Conservation (phyloP, 2,329 filamentous ascomycete genomes). For the Ceratocystis cubensis region DNA sequence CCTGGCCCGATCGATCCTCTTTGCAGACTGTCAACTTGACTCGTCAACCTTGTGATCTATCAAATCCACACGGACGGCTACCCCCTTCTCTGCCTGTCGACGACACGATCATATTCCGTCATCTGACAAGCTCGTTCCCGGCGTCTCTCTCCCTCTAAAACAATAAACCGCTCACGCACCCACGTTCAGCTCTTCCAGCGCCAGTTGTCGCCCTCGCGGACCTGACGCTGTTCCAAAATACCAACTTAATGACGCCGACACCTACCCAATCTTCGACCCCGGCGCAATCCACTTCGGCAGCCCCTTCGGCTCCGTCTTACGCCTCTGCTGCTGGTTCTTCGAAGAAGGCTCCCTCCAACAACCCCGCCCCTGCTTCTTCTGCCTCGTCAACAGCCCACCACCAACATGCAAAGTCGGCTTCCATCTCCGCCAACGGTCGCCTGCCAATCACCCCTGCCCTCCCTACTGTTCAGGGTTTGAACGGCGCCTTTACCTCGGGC, state of each 20-base stretch:
- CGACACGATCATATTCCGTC: background rate
- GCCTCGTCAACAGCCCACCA: constrained; percentile 36
- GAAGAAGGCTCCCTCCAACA: constrained; percentile 48
- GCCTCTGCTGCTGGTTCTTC: constrained; percentile 52
- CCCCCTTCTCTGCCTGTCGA: background rate
- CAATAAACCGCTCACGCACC: constrained; percentile 10
- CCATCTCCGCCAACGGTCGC: constrained; percentile 76
- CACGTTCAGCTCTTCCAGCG: constrained; percentile 20
- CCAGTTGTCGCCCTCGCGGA: constrained; percentile 21
- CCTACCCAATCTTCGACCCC: constrained; percentile 38
- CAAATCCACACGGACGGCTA: too few species aligned
- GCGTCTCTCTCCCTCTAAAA: background rate
- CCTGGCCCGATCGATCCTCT: too few species aligned
- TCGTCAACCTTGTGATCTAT: too few species aligned
- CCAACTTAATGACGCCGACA: constrained; percentile 45
- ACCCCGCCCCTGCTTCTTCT: background rate
- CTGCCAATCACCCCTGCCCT: constrained; percentile 56
- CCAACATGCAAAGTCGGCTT: constrained; percentile 51
- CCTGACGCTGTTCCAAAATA: constrained; percentile 19
- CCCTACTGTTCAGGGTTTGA: constrained; percentile 33
- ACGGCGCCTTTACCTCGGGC: constrained; percentile 32
- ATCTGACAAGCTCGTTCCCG: background rate
- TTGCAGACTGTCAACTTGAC: too few species aligned
- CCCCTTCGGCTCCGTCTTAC: constrained; percentile 50
- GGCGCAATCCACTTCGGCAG: constrained; percentile 44